phyloP scores from a whole-genome alignment of 306 rosid genomes.

The Vachellia collinsii region DNA sequence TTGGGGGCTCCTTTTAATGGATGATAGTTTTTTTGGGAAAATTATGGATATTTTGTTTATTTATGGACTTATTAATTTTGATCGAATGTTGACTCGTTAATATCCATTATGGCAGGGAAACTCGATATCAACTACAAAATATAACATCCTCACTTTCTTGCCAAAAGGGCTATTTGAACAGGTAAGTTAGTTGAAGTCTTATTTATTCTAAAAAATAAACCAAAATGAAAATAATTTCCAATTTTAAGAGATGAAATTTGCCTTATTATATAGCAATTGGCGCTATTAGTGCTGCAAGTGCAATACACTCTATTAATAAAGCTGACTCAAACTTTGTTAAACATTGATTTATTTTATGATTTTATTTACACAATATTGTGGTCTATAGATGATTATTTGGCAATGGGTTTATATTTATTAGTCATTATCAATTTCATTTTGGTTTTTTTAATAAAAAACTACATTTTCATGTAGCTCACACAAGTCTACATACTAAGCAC shows the following conservation, averaged over 20 bases:
- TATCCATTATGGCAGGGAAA: constrained; percentile 71
- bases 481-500: not conserved
- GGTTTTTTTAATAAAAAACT: not conserved
- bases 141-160: constrained; percentile 78
- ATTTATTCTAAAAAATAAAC: constrained; percentile 11
- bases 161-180: constrained; percentile 98
- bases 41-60: constrained; percentile 10
- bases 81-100: constrained; percentile 39
- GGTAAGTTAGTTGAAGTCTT: constrained; percentile 58
- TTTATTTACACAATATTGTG: not conserved
- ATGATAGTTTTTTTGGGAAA: not conserved
- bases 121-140: constrained; percentile 94
- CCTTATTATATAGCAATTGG: not conserved
- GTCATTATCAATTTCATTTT: not conserved
- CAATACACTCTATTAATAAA: no score
- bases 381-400: not conserved
- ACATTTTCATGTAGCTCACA: no score
- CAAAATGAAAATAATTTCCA: constrained; percentile 21
- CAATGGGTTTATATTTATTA: not conserved
- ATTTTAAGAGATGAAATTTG: not conserved
- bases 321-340: not conserved
- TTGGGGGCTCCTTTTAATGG: not conserved
- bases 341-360: not conserved
- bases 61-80: constrained; percentile 35
- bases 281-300: not conserved